Base-by-base conservation (phyloP, 2,329 filamentous ascomycete species). In the Monosporascus sp. region DNA sequence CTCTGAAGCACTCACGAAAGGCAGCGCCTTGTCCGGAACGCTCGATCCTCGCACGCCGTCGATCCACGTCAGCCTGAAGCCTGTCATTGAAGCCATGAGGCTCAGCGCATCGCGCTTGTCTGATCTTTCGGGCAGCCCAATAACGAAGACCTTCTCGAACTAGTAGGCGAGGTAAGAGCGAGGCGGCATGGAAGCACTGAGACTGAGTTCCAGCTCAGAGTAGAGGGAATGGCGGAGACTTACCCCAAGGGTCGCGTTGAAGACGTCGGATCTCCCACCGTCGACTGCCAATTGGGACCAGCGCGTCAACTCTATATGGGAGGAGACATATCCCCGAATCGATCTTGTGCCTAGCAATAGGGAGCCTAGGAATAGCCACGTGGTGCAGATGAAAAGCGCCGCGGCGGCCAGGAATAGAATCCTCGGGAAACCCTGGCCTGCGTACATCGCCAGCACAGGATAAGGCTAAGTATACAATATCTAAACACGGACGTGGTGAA, bases 41-140 rank as follows among this genome's bases (percentile, higher is more conserved):
- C 63, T 64, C 8, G 69, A 64, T 1, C 72, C 72, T 15, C 60
- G 52, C 5, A 77, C 68, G 1, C 72, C 75, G 46, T 73, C 68
- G 8, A 77, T 60, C 61, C 69, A 75, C 6, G 75, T 69, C 0
- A 76, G 54, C 7, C 69, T 65, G 54, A 79, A 67, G 0, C 68
- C 70, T 2, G 69, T 70, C n/a, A 75, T 50, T 1, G 70, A 66
- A 18, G 73, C 68, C 15, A 71, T 68, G 5, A 79, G 57, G 0
- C 69, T 62, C 6, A 79, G 62, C 3, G 70, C 71, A 68, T 79
- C 77, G 47, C 72, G 69, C 53, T 76, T 75, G 55, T 79, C 77
- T 2, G 72, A 70, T 34, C 76, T 66, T 38, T 71, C 68, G 6
- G 73, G 70, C 9, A 79, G 60, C 2, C 72, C 70, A 48, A 80